Percentiles rank a stretch among this genome's conserved stretches.
Conservation (phyloP, 2,329 filamentous ascomycete species). For the Cercospora brassicicola region DNA sequence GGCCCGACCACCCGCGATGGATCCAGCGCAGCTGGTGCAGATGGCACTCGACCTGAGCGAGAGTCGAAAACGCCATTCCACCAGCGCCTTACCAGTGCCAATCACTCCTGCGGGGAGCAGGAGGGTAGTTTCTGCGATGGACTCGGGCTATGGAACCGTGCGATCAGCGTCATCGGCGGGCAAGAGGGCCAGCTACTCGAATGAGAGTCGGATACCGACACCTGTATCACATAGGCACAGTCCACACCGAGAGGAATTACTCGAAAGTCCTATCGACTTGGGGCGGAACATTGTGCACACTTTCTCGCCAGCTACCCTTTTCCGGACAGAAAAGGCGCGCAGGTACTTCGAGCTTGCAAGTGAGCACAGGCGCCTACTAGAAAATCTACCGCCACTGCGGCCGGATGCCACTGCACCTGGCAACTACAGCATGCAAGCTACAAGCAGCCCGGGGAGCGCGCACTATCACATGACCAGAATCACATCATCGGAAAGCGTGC, state of each 20-base stretch:
- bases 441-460: constrained; percentile 45
- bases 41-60: constrained; percentile 89
- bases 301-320: constrained; percentile 76
- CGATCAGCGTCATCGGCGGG: constrained; percentile 57
- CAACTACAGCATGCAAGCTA: constrained; percentile 44
- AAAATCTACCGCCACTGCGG: constrained; percentile 73
- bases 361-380: constrained; percentile 79
- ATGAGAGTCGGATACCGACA: constrained; percentile 12
- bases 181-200: constrained; percentile 17
- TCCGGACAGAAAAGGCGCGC: constrained; percentile 80
- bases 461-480: constrained; percentile 44
- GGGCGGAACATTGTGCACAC: constrained; percentile 57
- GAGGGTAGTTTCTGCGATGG: constrained; percentile 47
- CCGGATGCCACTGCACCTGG: constrained; percentile 45
- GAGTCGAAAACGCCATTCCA: constrained; percentile 64
- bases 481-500: constrained; percentile 39
- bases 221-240: constrained; percentile 19
- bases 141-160: constrained; percentile 33
- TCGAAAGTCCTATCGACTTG: constrained; percentile 5
- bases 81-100: constrained; percentile 57
- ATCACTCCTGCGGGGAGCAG: constrained; percentile 52
- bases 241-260: constrained; percentile 7
- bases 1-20: constrained; percentile 57
- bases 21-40: constrained; percentile 86
- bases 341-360: constrained; percentile 81